Base-by-base conservation (phyloP, 1,139 yeast genomes). In the Ogataea hybrid region DNA sequence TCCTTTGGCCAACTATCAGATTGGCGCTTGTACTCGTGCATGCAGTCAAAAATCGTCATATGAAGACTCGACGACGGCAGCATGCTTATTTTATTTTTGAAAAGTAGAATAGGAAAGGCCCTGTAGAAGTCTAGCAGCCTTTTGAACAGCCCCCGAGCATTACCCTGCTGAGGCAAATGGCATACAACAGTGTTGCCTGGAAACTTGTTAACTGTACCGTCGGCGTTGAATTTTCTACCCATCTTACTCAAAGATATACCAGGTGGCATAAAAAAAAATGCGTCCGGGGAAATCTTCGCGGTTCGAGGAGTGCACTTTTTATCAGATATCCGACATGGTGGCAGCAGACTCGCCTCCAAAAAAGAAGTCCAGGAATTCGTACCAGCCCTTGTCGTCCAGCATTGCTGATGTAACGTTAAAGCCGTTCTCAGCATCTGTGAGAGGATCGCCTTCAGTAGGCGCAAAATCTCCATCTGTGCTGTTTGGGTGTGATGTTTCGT, bases 381-480 rank as follows among this genome's bases (percentile, higher is more conserved):
- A 42, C 57, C 57, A 53, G 2, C 57, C 57, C 14, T 52, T 50
- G 27, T 52, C 56, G 28, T 53, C 56, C 22, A 52, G 42, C 11
- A 49, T n/a, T 10, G 22, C 27, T 8, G 35, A 11, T 4, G 32
- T 23, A 3, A 25, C 5, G 9, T 4, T n/a, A 16, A n/a, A 16
- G 11, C 8, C 7, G 14, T 8, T 6, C 10, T 32, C 23, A 21
- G 35, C 46, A n/a, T 44, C 18, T 14, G 32, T n/a, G 5, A 38
- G 21, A 3, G 27, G 3, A 11, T 25, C 27, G 1, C 27, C 12
- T 8, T 25, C 27, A 10, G 2, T 12, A 11, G 12, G 6, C 27
- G 21, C 9, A 20, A 20, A 20, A 20, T 7, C 21, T 8, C 9
- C 21, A 7, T 7, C 21, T 20, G 21, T 20, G 21, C 21, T 20